These are phyloP conservation scores for Musa troglodytarum DNA, from an alignment of 176 grass and related monocot genomes.

Conservation along the genomic window DNA sequence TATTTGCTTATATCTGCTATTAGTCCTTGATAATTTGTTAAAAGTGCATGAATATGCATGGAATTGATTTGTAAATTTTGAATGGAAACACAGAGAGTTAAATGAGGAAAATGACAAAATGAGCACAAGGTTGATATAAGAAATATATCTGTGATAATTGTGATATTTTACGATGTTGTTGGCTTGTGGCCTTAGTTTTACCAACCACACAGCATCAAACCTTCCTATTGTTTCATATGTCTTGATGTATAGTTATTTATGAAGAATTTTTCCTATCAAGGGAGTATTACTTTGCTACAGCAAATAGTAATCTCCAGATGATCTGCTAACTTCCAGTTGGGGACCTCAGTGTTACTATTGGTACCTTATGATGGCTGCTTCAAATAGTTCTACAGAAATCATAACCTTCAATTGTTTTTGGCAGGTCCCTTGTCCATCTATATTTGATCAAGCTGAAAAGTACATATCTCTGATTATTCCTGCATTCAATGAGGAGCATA, in stretches of 20 bases:
- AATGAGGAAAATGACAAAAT: background rate
- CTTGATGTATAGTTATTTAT: background rate
- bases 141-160: no score
- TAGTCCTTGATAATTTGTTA: background rate
- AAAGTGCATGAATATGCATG: background rate
- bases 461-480: slow-evolving; percentile 83
- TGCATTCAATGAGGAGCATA: slow-evolving; percentile 78
- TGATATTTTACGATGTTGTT: no score
- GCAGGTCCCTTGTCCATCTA: slow-evolving; percentile 73
- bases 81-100: background rate
- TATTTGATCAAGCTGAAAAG: slow-evolving; percentile 73
- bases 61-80: background rate
- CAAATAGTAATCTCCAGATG: background rate
- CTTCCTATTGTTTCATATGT: background rate
- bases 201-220: no score
- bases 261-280: background rate
- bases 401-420: slow-evolving; percentile 5
- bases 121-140: background rate
- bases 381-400: background rate
- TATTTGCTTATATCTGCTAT: no score
- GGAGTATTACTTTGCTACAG: background rate
- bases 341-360: no score
- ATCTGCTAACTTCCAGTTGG: no score
- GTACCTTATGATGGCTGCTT: background rate
- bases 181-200: no score